These are phyloP conservation scores for Ambrosiella beaveri DNA, from an alignment of 2,329 filamentous ascomycete species.

Conservation along the genomic window DNA sequence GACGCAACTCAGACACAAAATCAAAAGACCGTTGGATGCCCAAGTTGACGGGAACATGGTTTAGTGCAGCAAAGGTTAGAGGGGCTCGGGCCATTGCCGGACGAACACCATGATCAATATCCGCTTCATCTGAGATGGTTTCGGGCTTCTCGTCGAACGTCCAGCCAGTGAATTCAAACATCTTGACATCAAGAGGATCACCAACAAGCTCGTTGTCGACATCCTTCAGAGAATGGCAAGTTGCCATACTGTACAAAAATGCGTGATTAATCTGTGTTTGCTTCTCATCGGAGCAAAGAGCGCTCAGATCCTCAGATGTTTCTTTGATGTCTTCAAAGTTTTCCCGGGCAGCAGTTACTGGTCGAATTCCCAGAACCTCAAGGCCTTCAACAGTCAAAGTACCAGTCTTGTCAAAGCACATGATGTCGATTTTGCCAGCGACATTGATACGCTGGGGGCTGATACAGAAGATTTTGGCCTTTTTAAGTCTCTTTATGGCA, in stretches of 20 bases:
- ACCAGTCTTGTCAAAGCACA: constrained; percentile 99
- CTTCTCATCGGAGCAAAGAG: constrained; percentile 34
- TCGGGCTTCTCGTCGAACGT: constrained; percentile 76
- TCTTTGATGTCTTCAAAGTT: constrained; percentile 8
- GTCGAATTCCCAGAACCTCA: constrained; percentile 76
- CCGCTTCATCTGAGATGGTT: constrained; percentile 43
- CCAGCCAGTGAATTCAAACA: constrained; percentile 97
- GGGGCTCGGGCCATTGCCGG: constrained; percentile 85
- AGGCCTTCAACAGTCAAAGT: constrained; percentile 91
- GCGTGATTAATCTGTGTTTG: constrained; percentile 13
- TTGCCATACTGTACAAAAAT: constrained; percentile 79
- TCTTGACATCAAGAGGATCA: constrained; percentile 88
- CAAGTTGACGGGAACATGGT: constrained; percentile 42
- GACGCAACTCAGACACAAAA: constrained; percentile 79
- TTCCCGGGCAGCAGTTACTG: constrained; percentile 30
- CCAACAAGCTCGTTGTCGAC: constrained; percentile 82
- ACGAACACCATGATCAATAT: constrained; percentile 37
- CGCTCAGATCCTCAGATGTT: not conserved
- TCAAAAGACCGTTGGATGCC: constrained; percentile 87
- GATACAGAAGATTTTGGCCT: constrained; percentile 90
- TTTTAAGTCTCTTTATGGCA: constrained; percentile 68
- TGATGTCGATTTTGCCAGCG: constrained; percentile 83
- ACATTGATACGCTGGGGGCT: constrained; percentile 95
- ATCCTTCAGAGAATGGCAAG: constrained; percentile 76
- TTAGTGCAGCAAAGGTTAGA: not conserved